phyloP scores from a whole-genome alignment of 2,329 filamentous ascomycete species.

The Fusarium poae region DNA sequence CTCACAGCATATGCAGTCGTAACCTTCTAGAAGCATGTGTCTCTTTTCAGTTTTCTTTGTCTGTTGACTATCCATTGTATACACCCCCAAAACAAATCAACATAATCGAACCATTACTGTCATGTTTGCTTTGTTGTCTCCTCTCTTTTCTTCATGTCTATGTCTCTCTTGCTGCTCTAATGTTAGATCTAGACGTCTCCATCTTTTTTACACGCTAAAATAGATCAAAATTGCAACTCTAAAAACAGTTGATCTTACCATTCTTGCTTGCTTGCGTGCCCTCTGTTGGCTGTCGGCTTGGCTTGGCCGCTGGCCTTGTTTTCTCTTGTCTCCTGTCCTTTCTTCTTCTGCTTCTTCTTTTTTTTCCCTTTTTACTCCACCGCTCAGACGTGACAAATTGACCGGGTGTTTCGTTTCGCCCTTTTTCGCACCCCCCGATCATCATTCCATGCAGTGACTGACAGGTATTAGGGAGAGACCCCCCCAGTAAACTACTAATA shows the following conservation, averaged over 20 bases:
- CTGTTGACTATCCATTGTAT: background rate
- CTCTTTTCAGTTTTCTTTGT: background rate
- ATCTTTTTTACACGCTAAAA: background rate
- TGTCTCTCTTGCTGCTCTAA: background rate
- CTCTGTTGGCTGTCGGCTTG: background rate
- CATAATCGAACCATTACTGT: background rate
- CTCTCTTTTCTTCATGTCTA: background rate
- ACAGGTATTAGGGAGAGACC: background rate
- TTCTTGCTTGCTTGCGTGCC: background rate
- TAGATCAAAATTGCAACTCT: conserved; percentile 5
- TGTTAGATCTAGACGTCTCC: background rate
- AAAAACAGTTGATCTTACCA: background rate
- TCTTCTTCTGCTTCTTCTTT: background rate
- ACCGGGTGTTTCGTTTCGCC: conserved; percentile 30
- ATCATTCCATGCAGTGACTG: conserved; percentile 10
- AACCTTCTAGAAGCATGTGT: conserved; percentile 24
- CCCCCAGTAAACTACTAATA: conserved; percentile 6
- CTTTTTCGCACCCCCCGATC: conserved; percentile 10
- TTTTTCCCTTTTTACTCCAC: conserved; percentile 27
- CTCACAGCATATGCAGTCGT: background rate
- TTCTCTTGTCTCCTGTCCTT: conserved; percentile 30
- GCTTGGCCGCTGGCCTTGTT: conserved; percentile 26
- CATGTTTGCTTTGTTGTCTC: background rate
- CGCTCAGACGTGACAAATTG: conserved; percentile 1
- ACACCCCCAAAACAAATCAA: background rate